Evolutionary conservation across 148 eudicot genomes (phyloP).

Genomic region (Chenopodium album): DNA sequence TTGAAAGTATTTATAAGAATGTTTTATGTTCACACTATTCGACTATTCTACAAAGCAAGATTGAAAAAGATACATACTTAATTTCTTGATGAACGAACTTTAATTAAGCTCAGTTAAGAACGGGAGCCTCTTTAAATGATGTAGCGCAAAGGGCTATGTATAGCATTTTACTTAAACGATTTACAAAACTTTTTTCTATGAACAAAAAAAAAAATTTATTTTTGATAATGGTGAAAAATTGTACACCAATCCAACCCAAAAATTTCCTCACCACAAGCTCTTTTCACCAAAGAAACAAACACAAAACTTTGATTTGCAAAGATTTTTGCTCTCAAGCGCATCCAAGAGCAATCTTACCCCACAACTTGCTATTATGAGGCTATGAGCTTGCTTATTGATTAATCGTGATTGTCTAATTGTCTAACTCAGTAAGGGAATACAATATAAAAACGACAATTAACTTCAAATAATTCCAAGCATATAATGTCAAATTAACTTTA

Average conservation of each 20-base stretch:
- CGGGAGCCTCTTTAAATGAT: too few species aligned
- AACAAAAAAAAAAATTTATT: neutral
- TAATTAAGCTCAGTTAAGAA: too few species aligned
- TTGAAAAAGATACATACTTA: too few species aligned
- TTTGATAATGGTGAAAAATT: neutral
- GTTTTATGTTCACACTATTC: too few species aligned
- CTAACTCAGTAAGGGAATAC: neutral
- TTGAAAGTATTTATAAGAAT: too few species aligned
- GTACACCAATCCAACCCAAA: neutral
- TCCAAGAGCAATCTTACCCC: constrained; percentile 8
- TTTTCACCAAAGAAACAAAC: neutral
- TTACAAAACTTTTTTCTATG: neutral
- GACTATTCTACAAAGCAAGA: too few species aligned
- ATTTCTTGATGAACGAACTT: too few species aligned
- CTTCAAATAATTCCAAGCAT: neutral
- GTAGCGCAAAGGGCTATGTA: too few species aligned
- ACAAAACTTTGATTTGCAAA: neutral
- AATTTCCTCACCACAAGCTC: neutral
- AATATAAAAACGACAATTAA: neutral
- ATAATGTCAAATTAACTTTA: too few species aligned
- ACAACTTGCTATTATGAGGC: constrained; percentile 1
- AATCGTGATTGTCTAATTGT: neutral
- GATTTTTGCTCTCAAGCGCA: neutral
- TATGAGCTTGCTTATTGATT: constrained; percentile 1
- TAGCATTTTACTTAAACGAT: too few species aligned